A percentile compares a stretch with the other conserved stretches of the same genome.
phyloP scores from a whole-genome alignment of 2,329 filamentous ascomycete genomes.

The Phoma sp. region DNA sequence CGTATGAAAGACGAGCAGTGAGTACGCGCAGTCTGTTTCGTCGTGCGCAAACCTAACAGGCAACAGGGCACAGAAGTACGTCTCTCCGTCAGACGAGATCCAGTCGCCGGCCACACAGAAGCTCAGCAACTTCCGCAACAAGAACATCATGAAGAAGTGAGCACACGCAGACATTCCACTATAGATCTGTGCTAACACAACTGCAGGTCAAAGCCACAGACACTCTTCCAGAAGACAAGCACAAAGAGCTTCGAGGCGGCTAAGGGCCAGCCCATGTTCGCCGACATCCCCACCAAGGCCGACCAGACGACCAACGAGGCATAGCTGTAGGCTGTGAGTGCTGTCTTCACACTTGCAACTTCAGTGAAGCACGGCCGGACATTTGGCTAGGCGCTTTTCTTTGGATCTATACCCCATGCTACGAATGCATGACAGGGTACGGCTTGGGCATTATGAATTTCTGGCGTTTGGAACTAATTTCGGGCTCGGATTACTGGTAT shows the following conservation, averaged over 20 bases:
- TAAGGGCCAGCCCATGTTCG: slow-evolving; percentile 46
- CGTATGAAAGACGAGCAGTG: slow-evolving; percentile 74
- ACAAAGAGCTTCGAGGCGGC: slow-evolving; percentile 48
- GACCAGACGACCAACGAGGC: slow-evolving; percentile 10
- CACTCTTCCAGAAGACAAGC: slow-evolving; percentile 51
- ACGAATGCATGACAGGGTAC: slow-evolving; percentile 13
- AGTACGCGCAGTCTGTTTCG: slow-evolving; percentile 36
- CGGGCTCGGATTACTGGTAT: slow-evolving; percentile 3
- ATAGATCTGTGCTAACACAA: slow-evolving; percentile 16
- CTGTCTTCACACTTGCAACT: slow-evolving; percentile 8
- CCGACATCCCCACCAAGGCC: slow-evolving; percentile 43
- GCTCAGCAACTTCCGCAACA: slow-evolving; percentile 79
- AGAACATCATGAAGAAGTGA: slow-evolving; percentile 76
- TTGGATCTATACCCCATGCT: slow-evolving; percentile 22
- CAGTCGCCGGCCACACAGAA: slow-evolving; percentile 87
- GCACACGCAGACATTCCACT: background rate
- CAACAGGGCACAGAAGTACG: slow-evolving; percentile 63
- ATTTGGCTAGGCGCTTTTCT: slow-evolving; percentile 17
- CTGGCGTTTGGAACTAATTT: slow-evolving; percentile 9
- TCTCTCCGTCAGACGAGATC: slow-evolving; percentile 87
- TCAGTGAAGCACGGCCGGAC: slow-evolving; percentile 5
- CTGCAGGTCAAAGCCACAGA: slow-evolving; percentile 48
- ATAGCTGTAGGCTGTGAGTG: slow-evolving; percentile 3
- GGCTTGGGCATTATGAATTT: slow-evolving; percentile 2
- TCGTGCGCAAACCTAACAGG: slow-evolving; percentile 23